These are phyloP conservation scores for Talaromyces atroroseus DNA, from an alignment of 2,329 filamentous ascomycete species.

Conservation along the genomic window DNA sequence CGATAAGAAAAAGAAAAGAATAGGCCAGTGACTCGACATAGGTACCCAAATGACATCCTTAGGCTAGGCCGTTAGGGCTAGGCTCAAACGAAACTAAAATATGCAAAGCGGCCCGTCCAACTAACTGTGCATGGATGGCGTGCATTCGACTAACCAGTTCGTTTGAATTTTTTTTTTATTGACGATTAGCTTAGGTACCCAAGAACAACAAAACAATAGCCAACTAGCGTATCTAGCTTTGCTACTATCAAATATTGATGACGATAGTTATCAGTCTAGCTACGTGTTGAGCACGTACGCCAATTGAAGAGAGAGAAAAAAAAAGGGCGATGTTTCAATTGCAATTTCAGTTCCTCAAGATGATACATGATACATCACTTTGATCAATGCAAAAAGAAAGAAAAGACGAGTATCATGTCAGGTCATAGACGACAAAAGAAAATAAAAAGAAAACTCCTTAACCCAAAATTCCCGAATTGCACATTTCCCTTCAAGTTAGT, in stretches of 20 bases:
- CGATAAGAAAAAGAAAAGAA: not conserved
- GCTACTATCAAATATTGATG: not conserved
- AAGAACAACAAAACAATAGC: not conserved
- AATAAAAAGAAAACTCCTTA: conserved; percentile 17
- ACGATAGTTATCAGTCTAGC: not conserved
- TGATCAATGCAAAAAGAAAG: not conserved
- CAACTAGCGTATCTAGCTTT: not conserved
- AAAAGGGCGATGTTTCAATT: not conserved
- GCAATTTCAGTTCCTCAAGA: not conserved
- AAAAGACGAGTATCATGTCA: not conserved
- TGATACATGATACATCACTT: not conserved
- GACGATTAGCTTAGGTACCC: conserved; percentile 2
- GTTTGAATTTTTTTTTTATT: not conserved
- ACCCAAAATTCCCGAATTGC: conserved; percentile 8
- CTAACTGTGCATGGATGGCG: conserved; percentile 6
- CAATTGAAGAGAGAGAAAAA: not conserved
- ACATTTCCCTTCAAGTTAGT: not conserved
- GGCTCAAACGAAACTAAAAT: not conserved
- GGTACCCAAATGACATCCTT: not conserved
- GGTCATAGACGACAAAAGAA: conserved; percentile 14
- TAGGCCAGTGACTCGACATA: not conserved
- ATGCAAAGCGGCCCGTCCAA: conserved; percentile 14
- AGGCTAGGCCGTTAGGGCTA: not conserved
- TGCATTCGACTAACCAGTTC: not conserved
- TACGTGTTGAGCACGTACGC: not conserved